These are phyloP conservation scores for Porpolomopsis calyptriformis DNA, from an alignment of 768 basidiomycete genomes.

Conservation along the genomic window DNA sequence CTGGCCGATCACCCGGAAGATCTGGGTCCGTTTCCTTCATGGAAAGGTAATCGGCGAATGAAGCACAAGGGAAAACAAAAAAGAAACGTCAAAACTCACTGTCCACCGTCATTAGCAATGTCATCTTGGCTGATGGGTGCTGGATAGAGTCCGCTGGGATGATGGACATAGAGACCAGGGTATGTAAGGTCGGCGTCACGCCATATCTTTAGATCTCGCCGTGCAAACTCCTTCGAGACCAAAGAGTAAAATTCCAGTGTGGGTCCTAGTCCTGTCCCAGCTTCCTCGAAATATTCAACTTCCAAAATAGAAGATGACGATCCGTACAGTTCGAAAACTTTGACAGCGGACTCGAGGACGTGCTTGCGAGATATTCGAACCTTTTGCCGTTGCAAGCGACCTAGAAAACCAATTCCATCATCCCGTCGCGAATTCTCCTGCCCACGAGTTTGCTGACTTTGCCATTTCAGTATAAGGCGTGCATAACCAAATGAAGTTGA, in stretches of 20 bases:
- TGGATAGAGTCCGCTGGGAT: conserved; percentile 82
- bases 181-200: conserved; percentile 64
- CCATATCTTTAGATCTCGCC: conserved; percentile 85
- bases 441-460: conserved; percentile 71
- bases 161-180: conserved; percentile 64
- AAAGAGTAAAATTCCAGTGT: conserved; percentile 98
- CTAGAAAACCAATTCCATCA: conserved; percentile 86
- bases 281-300: conserved; percentile 98
- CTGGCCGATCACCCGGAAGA: conserved; percentile 86
- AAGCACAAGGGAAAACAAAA: not conserved
- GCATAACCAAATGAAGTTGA: conserved; percentile 97
- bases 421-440: conserved; percentile 77
- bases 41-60: conserved; percentile 9
- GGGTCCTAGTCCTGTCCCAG: conserved; percentile 94
- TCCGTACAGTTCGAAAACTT: conserved; percentile 94
- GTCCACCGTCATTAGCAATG: conserved; percentile 59
- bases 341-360: conserved; percentile 90
- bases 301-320: conserved; percentile 89
- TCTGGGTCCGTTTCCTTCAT: conserved; percentile 68
- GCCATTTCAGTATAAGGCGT: conserved; percentile 89
- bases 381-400: conserved; percentile 89
- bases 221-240: conserved; percentile 89
- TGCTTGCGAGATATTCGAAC: conserved; percentile 93
- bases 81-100: conserved; percentile 33
- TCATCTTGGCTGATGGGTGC: conserved; percentile 67